phyloP scores from a whole-genome alignment of 2,329 filamentous ascomycete genomes.

The Aspergillus alliaceus region DNA sequence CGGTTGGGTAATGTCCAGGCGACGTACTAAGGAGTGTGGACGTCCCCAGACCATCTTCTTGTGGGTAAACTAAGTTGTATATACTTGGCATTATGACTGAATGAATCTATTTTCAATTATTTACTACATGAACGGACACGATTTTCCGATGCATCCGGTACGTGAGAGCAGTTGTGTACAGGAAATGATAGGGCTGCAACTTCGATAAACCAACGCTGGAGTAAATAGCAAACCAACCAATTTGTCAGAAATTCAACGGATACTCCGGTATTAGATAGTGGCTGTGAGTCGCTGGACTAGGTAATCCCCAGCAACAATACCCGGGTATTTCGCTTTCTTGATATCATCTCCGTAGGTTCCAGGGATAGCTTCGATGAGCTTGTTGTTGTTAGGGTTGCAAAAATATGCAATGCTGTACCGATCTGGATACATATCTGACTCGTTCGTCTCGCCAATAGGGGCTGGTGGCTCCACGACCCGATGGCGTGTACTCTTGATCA shows the following conservation, averaged over 20 bases:
- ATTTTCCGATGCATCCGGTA: background rate
- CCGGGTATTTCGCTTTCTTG: constrained; percentile 67
- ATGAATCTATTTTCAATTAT: too few relatives aligned
- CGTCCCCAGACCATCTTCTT: too few relatives aligned
- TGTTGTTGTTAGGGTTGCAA: constrained; percentile 80
- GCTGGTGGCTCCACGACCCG: constrained; percentile 83
- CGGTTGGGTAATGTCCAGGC: constrained; percentile 58
- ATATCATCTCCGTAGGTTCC: constrained; percentile 66
- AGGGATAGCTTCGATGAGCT: constrained; percentile 75
- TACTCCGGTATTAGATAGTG: constrained; percentile 57
- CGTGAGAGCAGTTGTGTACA: background rate
- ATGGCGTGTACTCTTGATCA: constrained; percentile 86
- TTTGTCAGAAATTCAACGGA: background rate
- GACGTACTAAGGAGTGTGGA: constrained; percentile 49
- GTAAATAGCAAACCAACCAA: background rate
- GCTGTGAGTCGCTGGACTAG: constrained; percentile 73
- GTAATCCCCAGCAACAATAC: constrained; percentile 78
- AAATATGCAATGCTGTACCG: constrained; percentile 91
- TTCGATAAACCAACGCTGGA: background rate
- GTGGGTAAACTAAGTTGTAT: too few relatives aligned
- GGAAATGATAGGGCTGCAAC: background rate
- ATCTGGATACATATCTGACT: constrained; percentile 60
- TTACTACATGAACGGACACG: background rate
- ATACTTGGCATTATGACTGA: too few relatives aligned
- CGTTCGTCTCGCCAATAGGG: constrained; percentile 42